Conservation (phyloP, 495 filamentous ascomycete species). For the Xylaria intraflava region DNA sequence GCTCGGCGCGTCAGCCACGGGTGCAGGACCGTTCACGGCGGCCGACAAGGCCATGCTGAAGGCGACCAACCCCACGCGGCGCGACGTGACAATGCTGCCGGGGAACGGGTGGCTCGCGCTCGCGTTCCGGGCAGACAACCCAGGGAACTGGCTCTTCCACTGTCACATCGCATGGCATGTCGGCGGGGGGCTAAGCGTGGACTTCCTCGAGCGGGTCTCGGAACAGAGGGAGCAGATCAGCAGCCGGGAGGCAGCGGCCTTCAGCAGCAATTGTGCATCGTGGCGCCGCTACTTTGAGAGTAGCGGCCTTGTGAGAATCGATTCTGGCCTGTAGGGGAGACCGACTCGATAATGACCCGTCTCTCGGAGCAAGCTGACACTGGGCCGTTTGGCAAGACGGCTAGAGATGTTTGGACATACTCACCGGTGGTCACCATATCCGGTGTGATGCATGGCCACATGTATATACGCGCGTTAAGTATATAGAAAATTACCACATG, state of each 20-base stretch:
- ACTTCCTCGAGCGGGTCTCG: conserved; percentile 37
- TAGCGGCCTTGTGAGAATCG: conserved; percentile 2
- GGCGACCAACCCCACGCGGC: conserved; percentile 43
- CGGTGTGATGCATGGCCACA: too few relatives aligned
- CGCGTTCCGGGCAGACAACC: conserved; percentile 50
- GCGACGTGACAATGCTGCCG: conserved; percentile 55
- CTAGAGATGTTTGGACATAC: too few relatives aligned
- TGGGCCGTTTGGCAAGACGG: too few relatives aligned
- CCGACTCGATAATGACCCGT: too few relatives aligned
- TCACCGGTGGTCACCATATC: too few relatives aligned
- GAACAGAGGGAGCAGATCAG: conserved; percentile 8
- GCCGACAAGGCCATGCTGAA: conserved; percentile 22
- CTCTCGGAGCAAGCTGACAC: too few relatives aligned
- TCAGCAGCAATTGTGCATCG: conserved; percentile 10
- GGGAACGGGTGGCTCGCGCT: conserved; percentile 42
- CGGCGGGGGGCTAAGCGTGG: conserved; percentile 37
- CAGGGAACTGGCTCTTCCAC: conserved; percentile 49
- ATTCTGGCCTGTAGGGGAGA: conserved; percentile 11
- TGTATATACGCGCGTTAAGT: too few relatives aligned
- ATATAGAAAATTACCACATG: too few relatives aligned
- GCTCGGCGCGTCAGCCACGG: conserved; percentile 36
- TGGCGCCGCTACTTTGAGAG: conserved; percentile 16
- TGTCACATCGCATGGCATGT: conserved; percentile 49
- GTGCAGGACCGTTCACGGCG: conserved; percentile 33
- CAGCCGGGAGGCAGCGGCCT: not conserved